Conservation (phyloP, 2,329 filamentous ascomycete genomes). For the Parastagonospora avenae region DNA sequence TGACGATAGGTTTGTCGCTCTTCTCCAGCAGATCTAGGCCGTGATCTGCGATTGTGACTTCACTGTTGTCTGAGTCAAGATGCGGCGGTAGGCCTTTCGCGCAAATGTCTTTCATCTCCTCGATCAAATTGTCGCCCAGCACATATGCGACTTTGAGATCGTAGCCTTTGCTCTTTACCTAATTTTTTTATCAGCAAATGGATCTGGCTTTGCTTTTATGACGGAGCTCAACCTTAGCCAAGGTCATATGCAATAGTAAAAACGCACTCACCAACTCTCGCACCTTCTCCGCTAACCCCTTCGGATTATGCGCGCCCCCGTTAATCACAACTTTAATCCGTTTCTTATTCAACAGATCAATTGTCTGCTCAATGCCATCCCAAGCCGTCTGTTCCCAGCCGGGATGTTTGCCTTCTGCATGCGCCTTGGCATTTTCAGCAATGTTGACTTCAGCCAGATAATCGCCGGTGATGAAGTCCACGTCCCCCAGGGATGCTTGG, state of each 20-base stretch:
- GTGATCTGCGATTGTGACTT: constrained; percentile 43
- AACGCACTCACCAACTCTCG: constrained; percentile 42
- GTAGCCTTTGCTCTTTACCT: constrained; percentile 43
- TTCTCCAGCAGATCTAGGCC: constrained; percentile 48
- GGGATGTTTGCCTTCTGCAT: constrained; percentile 48
- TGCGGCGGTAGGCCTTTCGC: constrained; percentile 49
- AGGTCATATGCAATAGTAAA: neutral
- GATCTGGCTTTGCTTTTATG: neutral
- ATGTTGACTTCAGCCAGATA: constrained; percentile 54
- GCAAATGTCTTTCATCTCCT: constrained; percentile 33
- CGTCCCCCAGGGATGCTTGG: constrained; percentile 42
- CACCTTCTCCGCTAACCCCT: constrained; percentile 55
- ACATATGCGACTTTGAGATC: constrained; percentile 54
- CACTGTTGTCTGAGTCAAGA: constrained; percentile 49
- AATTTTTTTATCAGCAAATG: neutral
- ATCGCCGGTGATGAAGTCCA: constrained; percentile 50
- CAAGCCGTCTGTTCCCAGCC: constrained; percentile 56
- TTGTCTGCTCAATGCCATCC: constrained; percentile 54
- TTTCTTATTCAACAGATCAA: constrained; percentile 54
- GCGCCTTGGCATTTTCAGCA: constrained; percentile 52
- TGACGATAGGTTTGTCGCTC: constrained; percentile 46
- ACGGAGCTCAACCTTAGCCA: neutral
- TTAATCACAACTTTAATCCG: constrained; percentile 62
- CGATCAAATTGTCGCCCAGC: constrained; percentile 53
- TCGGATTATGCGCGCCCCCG: constrained; percentile 62